Conservation (phyloP, 257 asterid species). For the Agastache rugosa region DNA sequence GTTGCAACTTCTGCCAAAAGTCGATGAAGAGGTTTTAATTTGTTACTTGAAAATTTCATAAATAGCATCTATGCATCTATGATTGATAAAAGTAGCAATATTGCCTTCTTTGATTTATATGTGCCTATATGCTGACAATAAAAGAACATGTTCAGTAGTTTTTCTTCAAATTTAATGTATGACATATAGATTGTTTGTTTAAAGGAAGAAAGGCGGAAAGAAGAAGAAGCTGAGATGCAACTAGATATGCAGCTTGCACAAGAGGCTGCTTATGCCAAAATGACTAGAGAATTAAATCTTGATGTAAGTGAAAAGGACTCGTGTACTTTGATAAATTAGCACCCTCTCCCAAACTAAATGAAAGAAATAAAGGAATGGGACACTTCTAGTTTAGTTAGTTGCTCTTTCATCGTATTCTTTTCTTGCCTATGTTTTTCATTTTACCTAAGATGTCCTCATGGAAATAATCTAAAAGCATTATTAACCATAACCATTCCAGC, state of each 20-base stretch:
- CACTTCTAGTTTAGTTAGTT: background rate
- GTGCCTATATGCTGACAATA: background rate
- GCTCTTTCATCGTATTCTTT: constrained; percentile 8
- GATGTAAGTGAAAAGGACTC: constrained; percentile 53
- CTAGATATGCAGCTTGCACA: constrained; percentile 68
- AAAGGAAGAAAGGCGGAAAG: constrained; percentile 75
- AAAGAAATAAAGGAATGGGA: background rate
- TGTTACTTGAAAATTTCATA: background rate
- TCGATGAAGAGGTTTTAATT: constrained; percentile 81
- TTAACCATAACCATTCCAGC: constrained; percentile 47
- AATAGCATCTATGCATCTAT: background rate
- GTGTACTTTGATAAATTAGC: constrained; percentile 3
- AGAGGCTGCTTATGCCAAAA: constrained; percentile 79
- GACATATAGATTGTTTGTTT: constrained; percentile 32
- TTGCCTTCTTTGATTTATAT: background rate
- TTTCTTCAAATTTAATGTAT: constrained; percentile 19
- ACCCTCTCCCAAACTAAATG: background rate
- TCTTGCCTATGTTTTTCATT: constrained; percentile 8
- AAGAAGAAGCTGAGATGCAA: constrained; percentile 78
- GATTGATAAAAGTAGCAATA: constrained; percentile 9
- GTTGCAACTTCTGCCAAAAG: constrained; percentile 90
- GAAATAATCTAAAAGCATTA: constrained; percentile 35
- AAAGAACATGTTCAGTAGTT: background rate
- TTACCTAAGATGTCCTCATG: background rate
- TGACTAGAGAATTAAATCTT: constrained; percentile 59